Evolutionary conservation across 2,329 filamentous ascomycete species (phyloP).

Genomic region (Phaeosphaeriaceae sp.): DNA sequence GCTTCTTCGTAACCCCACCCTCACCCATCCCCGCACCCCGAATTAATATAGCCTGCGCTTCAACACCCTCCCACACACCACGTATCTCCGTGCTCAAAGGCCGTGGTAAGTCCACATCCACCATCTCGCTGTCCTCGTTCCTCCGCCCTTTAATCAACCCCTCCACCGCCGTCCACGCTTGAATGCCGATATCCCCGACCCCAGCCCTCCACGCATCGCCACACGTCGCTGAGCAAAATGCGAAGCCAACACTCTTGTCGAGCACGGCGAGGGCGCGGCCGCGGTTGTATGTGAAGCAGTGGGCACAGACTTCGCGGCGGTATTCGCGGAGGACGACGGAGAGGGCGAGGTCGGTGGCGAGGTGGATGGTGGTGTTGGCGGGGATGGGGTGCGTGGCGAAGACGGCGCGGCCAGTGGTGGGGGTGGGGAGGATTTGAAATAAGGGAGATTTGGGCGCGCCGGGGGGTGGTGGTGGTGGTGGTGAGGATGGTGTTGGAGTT

Average conservation of each 20-base stretch:
- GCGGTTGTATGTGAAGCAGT: constrained; percentile 55
- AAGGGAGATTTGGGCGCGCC: constrained; percentile 34
- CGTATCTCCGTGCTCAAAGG: constrained; percentile 37
- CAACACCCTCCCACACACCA: constrained; percentile 34
- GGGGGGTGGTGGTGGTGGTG: constrained; percentile 17
- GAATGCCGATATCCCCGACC: constrained; percentile 33
- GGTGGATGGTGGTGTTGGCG: constrained; percentile 45
- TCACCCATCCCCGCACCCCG: constrained; percentile 23
- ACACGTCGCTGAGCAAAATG: constrained; percentile 52
- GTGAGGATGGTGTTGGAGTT: constrained; percentile 4
- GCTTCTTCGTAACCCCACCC: constrained; percentile 37
- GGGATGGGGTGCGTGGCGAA: constrained; percentile 49
- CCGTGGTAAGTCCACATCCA: constrained; percentile 35
- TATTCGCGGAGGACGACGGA: constrained; percentile 55
- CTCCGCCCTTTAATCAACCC: constrained; percentile 36
- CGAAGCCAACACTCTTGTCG: constrained; percentile 48
- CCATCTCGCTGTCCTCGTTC: constrained; percentile 45
- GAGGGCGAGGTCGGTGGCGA: constrained; percentile 46
- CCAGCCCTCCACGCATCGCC: constrained; percentile 43
- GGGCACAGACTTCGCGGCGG: constrained; percentile 56
- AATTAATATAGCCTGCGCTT: constrained; percentile 35
- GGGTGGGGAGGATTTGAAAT: constrained; percentile 51
- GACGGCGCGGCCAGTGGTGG: constrained; percentile 53
- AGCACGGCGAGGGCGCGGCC: constrained; percentile 51
- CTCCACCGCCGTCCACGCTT: constrained; percentile 45